Evolutionary conservation across 306 rosid genomes (phyloP), one percentile per base, ranked within the genome.

Genomic region (Cicer arietinum): DNA sequence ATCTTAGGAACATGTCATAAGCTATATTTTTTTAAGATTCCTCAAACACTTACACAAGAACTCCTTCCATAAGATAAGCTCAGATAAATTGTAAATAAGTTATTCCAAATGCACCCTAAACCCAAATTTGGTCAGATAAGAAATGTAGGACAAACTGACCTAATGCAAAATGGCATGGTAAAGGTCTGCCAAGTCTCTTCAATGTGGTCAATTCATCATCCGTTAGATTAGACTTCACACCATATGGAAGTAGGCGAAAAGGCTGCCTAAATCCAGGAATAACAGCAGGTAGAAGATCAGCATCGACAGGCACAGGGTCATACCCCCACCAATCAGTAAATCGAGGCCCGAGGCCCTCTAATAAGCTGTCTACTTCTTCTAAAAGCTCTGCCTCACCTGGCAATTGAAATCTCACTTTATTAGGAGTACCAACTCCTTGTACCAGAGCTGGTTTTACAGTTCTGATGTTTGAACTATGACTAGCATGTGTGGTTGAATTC

Each of bases 251-350:
- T 81, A 91, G 97, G 77, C 97, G 98, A 79, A 94, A 91, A 54
- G 98, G 98, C 70, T 65, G 88, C 83, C 94, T 84, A 77, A 90
- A 94, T 61, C 89, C 94, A 76, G 89, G 87, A 75, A 91, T 80
- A 69, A 89, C 66, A 41, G 94, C 91, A 7, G 90, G 96, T 25
- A 91, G 88, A 75, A 91, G 96, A 87, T 94, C 98, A 64, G 93
- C 98, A 85, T 91, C 98, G 52, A 94, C 72, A 13, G 98, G 98
- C 18, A 82, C 73, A 64, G 98, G 97, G n/a, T 90, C 98, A 81
- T 83, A 90, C 35, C 97, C 97, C 97, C 97, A 94, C 98, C 98
- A 94, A 87, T 94, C 96, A 12, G 83, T 83, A 81, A 91, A 91
- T 43, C 94, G 94, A 1, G 94, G 98, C 77, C 98, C 98, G 7